Evolutionary conservation across 192 early-diverging fungal genomes (phyloP).

Genomic region (Backusella psychrophila): DNA sequence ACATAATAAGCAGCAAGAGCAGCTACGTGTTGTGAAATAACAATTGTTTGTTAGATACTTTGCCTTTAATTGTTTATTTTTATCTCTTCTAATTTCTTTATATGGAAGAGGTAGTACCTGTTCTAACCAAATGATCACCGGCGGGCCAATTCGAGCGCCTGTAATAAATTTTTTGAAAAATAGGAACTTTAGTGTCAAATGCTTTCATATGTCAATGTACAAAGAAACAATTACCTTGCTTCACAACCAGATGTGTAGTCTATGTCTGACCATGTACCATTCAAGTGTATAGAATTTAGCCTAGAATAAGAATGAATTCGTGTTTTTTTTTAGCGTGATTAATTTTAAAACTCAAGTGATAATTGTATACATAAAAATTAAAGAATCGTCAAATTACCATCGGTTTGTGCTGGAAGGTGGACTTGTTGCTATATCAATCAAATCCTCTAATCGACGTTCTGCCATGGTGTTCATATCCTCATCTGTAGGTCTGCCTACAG

Average conservation of each 20-base stretch:
- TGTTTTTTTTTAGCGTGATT: neutral
- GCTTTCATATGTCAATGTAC: neutral
- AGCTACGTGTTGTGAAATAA: neutral
- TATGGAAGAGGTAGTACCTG: constrained; percentile 2
- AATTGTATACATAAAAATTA: neutral
- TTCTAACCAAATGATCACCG: constrained; percentile 11
- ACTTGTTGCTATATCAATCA: neutral
- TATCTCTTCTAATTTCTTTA: neutral
- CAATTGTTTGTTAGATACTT: constrained; percentile 7
- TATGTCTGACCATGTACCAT: constrained; percentile 21
- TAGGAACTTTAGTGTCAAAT: neutral
- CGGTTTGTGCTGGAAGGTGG: neutral
- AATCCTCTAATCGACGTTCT: neutral
- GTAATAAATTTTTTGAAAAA: neutral
- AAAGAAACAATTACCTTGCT: neutral
- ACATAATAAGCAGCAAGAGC: constrained; percentile 1
- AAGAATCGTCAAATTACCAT: neutral
- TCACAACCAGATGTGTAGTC: constrained; percentile 21
- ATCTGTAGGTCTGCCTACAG: neutral
- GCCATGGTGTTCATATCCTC: neutral
- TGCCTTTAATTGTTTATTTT: neutral
- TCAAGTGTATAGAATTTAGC: neutral
- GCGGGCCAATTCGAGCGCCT: constrained; percentile 26
- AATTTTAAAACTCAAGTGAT: neutral
- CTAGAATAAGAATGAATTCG: neutral